phyloP scores from a whole-genome alignment of 345 rosid species.

The Eucalyptus globulus region DNA sequence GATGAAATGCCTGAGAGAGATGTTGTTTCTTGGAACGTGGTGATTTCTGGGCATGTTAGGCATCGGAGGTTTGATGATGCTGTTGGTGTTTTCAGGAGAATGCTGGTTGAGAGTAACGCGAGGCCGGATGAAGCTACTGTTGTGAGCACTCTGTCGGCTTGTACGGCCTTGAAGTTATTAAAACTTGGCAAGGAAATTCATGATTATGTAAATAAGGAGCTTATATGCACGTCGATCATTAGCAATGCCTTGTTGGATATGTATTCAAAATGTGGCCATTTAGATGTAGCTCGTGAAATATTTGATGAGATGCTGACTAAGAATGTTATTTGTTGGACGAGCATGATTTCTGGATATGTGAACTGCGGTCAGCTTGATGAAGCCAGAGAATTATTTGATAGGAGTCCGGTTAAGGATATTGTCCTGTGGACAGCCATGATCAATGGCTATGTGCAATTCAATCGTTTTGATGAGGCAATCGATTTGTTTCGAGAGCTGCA shows the following conservation, averaged over 20 bases:
- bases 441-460: slow-evolving; percentile 68
- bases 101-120: slow-evolving; percentile 26
- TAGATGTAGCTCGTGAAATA: slow-evolving; percentile 26
- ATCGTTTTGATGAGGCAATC: slow-evolving; percentile 46
- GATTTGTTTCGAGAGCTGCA: slow-evolving; percentile 55
- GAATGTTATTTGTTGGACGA: slow-evolving; percentile 72
- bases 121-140: slow-evolving; percentile 53
- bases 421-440: slow-evolving; percentile 90
- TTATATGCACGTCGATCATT: slow-evolving; percentile 31
- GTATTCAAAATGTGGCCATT: slow-evolving; percentile 64
- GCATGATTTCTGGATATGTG: slow-evolving; percentile 53
- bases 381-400: slow-evolving; percentile 62
- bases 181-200: slow-evolving; percentile 48
- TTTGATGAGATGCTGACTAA: slow-evolving; percentile 35
- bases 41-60: slow-evolving; percentile 51
- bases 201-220: slow-evolving; percentile 15
- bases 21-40: slow-evolving; percentile 61
- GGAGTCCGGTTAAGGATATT: slow-evolving; percentile 53
- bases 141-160: slow-evolving; percentile 65
- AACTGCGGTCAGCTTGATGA: slow-evolving; percentile 34
- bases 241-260: slow-evolving; percentile 59
- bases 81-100: slow-evolving; percentile 19
- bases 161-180: slow-evolving; percentile 33
- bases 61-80: slow-evolving; percentile 42
- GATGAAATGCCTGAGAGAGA: slow-evolving; percentile 63